These are phyloP conservation scores for Solanum pinnatisectum DNA, from an alignment of 257 asterid genomes.

Conservation along the genomic window DNA sequence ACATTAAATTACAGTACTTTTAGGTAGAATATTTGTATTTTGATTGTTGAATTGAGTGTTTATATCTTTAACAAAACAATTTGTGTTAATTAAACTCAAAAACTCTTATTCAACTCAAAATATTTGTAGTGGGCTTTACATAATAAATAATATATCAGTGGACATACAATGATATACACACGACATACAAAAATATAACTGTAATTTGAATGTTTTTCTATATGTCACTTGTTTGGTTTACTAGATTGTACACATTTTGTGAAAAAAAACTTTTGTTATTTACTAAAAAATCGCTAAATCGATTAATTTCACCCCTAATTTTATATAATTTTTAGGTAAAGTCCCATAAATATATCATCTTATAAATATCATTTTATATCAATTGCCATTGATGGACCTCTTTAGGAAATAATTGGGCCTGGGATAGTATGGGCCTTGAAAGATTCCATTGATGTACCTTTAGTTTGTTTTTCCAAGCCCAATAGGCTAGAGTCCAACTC, in stretches of 20 bases:
- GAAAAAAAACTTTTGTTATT: too few relatives aligned
- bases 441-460: background rate
- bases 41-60: background rate
- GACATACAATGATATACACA: background rate
- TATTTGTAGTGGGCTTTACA: background rate
- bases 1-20: background rate
- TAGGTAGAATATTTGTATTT: background rate
- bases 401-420: background rate
- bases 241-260: background rate
- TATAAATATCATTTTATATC: background rate
- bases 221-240: background rate
- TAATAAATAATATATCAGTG: background rate
- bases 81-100: background rate
- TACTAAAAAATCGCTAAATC: background rate
- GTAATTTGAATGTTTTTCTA: background rate
- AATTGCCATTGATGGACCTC: background rate
- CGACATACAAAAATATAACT: background rate
- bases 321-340: background rate
- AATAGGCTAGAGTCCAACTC: background rate
- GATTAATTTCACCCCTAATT: background rate
- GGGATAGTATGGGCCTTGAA: background rate
- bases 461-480: background rate
- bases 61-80: background rate
- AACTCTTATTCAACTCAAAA: background rate
- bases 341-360: background rate